Conservation (phyloP, 2,329 filamentous ascomycete genomes). For the Pseudogymnoascus sp. region DNA sequence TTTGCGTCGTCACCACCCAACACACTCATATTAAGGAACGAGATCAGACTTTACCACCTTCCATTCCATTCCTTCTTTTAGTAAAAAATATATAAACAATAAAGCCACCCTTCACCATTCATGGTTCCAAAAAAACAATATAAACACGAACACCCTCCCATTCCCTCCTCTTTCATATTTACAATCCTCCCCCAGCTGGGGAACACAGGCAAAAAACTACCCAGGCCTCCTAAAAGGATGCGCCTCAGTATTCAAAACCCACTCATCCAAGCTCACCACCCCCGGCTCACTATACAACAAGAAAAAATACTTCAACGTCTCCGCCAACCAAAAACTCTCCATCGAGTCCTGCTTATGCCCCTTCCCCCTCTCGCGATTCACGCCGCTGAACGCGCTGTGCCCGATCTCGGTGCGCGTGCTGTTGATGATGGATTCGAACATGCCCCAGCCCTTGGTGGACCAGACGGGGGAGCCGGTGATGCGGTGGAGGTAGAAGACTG, state of each 20-base stretch:
- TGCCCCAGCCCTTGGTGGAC: constrained; percentile 77
- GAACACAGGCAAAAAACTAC: too few species aligned
- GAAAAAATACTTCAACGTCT: constrained; percentile 91
- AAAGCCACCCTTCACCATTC: background rate
- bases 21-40: background rate
- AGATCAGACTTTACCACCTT: background rate
- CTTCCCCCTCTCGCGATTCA: constrained; percentile 37
- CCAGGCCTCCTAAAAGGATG: constrained; percentile 27
- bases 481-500: constrained; percentile 83
- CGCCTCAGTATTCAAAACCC: constrained; percentile 46
- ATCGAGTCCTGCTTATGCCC: constrained; percentile 51
- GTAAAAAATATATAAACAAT: background rate
- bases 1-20: background rate
- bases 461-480: constrained; percentile 70
- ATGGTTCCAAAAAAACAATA: background rate
- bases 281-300: constrained; percentile 65
- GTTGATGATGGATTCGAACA: constrained; percentile 66
- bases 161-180: constrained; percentile 10
- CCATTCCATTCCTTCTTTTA: background rate
- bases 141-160: background rate
- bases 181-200: constrained; percentile 12
- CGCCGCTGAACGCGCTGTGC: constrained; percentile 62
- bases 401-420: constrained; percentile 59
- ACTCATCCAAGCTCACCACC: constrained; percentile 56
- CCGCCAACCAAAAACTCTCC: constrained; percentile 87